Conservation (phyloP, 192 early-diverging fungal genomes). For the Linnemannia elongata region DNA sequence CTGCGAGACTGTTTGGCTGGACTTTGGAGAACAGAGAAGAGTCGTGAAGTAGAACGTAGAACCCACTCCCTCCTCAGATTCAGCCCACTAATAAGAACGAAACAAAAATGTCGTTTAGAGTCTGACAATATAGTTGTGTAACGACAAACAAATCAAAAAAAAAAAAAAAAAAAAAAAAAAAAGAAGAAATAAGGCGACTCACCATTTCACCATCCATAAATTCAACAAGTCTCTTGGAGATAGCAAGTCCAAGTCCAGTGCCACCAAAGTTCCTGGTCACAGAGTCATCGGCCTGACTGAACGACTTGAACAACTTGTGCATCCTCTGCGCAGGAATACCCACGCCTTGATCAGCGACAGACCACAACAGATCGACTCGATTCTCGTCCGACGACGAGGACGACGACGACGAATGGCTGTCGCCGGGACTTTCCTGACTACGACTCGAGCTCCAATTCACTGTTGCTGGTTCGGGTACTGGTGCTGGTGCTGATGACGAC, state of each 20-base stretch:
- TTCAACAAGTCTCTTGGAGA: slow-evolving; percentile 36
- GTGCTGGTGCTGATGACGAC: neutral
- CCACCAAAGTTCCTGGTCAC: slow-evolving; percentile 57
- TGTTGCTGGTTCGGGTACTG: neutral
- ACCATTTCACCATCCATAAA: slow-evolving; percentile 52
- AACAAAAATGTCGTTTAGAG: neutral
- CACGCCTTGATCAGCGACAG: slow-evolving; percentile 46
- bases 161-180: neutral
- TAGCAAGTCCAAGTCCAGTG: slow-evolving; percentile 51
- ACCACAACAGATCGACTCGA: slow-evolving; percentile 21
- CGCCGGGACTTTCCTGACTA: too few species aligned
- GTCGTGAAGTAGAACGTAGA: slow-evolving; percentile 29
- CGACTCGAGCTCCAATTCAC: neutral
- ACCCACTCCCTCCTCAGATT: slow-evolving; percentile 26
- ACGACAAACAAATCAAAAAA: neutral
- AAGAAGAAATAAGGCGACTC: neutral
- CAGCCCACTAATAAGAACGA: slow-evolving; percentile 10
- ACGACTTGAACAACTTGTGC: slow-evolving; percentile 45
- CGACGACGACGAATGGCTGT: neutral
- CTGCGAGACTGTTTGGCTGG: slow-evolving; percentile 21
- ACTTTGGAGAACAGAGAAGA: slow-evolving; percentile 17
- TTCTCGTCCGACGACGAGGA: neutral
- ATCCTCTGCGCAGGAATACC: slow-evolving; percentile 42
- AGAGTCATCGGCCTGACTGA: slow-evolving; percentile 54
- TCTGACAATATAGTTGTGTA: too few species aligned